These are phyloP conservation scores for Fraxinus baroniana DNA, from an alignment of 305 asterid species.

Conservation along the genomic window DNA sequence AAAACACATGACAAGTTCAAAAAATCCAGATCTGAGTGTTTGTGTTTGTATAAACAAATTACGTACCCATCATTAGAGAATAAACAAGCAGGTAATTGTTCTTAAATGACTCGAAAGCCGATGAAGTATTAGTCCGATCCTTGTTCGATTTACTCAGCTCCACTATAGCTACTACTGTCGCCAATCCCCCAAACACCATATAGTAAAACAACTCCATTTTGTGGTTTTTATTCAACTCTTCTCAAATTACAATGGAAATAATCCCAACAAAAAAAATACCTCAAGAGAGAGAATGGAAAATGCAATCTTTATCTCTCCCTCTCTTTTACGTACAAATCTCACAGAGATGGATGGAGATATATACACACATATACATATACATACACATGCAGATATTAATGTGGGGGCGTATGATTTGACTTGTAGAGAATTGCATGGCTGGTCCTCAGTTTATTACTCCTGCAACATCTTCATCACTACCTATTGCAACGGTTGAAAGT, in stretches of 20 bases:
- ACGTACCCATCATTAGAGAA: slow-evolving; percentile 97
- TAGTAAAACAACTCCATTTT: slow-evolving; percentile 86
- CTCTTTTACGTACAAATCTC: background rate
- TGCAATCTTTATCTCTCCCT: slow-evolving; percentile 3
- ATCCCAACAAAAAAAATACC: background rate
- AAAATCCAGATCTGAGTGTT: slow-evolving; percentile 32
- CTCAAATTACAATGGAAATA: background rate
- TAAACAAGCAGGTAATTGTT: slow-evolving; percentile 89
- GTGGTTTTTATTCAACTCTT: background rate
- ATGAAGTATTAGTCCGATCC: slow-evolving; percentile 78
- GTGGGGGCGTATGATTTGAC: background rate
- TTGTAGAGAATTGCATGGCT: background rate
- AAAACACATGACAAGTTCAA: background rate
- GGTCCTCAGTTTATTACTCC: background rate
- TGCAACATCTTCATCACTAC: background rate
- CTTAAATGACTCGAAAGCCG: slow-evolving; percentile 82
- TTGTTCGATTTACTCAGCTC: slow-evolving; percentile 86
- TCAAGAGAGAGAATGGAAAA: background rate
- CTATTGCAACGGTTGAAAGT: background rate
- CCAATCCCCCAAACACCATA: slow-evolving; percentile 72
- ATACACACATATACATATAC: background rate
- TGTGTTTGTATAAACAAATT: slow-evolving; percentile 15
- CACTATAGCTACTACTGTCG: slow-evolving; percentile 68
- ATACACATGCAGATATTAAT: background rate
- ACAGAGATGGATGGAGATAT: background rate